A percentile compares a stretch with the other conserved stretches of the same genome.
phyloP scores from a whole-genome alignment of 768 basidiomycete species.

The Boletellus ananas region DNA sequence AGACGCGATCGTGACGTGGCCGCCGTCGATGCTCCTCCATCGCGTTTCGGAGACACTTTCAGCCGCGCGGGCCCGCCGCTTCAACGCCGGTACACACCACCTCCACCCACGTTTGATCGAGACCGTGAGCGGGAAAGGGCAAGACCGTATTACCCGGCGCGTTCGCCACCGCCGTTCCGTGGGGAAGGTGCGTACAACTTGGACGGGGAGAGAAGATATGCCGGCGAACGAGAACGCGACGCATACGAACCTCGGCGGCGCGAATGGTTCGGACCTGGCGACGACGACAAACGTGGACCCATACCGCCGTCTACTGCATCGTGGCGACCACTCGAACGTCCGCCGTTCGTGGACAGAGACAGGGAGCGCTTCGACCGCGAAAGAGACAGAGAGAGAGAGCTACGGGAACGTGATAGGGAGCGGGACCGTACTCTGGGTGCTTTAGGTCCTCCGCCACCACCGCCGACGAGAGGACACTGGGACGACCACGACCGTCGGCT shows the following conservation, averaged over 20 bases:
- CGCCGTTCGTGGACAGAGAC: constrained; percentile 25
- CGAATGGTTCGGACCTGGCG: constrained; percentile 32
- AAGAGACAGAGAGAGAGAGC: constrained; percentile 25
- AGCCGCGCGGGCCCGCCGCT: constrained; percentile 13
- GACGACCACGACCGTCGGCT: constrained; percentile 40
- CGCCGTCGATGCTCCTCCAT: constrained; percentile 31
- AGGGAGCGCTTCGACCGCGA: constrained; percentile 41
- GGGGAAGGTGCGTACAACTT: constrained; percentile 30
- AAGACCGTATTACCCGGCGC: constrained; percentile 29
- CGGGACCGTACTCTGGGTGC: constrained; percentile 17
- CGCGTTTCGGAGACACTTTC: constrained; percentile 36
- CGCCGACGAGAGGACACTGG: constrained; percentile 33
- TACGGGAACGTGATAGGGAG: constrained; percentile 38
- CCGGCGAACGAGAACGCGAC: constrained; percentile 30
- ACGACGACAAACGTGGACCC: constrained; percentile 38
- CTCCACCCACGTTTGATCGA: constrained; percentile 36
- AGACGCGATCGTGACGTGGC: constrained; percentile 38
- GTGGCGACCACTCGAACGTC: constrained; percentile 37
- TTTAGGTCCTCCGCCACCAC: constrained; percentile 17
- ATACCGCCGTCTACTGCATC: constrained; percentile 5
- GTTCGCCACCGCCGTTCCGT: constrained; percentile 29
- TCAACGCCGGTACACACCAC: constrained; percentile 16
- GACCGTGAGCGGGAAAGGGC: constrained; percentile 25
- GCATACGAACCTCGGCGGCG: constrained; percentile 28
- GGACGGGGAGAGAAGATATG: constrained; percentile 34